These are phyloP conservation scores for Phytophthora podocarpi DNA, from an alignment of 352 stramenopile species.

Conservation along the genomic window DNA sequence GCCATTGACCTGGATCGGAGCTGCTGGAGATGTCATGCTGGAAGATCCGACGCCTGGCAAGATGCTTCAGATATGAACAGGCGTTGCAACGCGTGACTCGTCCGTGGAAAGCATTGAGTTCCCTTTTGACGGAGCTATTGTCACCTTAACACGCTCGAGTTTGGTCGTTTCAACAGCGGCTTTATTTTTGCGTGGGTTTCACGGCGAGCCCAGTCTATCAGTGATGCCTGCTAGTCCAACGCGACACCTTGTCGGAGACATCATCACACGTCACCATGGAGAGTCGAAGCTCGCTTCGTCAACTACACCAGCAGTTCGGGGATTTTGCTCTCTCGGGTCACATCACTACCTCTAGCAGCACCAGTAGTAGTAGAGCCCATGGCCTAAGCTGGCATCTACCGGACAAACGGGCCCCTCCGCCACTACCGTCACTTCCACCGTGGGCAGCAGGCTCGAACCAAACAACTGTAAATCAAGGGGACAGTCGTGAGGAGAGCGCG, in stretches of 20 bases:
- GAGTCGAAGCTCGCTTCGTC: slow-evolving; percentile 47
- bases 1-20: background rate
- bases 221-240: too few species aligned
- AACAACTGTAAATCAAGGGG: background rate
- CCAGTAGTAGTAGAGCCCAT: slow-evolving; percentile 8
- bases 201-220: too few species aligned
- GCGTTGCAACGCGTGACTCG: too few species aligned
- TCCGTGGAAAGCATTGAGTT: too few species aligned
- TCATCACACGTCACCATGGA: slow-evolving; percentile 37
- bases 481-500: slow-evolving; percentile 29
- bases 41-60: slow-evolving; percentile 21
- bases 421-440: slow-evolving; percentile 53
- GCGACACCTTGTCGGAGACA: too few species aligned
- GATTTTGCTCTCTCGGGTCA: slow-evolving; percentile 13
- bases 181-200: too few species aligned
- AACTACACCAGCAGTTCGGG: slow-evolving; percentile 52
- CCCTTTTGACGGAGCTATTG: too few species aligned
- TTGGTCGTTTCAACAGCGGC: too few species aligned
- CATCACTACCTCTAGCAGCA: slow-evolving; percentile 14
- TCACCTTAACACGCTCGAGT: too few species aligned
- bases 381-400: slow-evolving; percentile 27
- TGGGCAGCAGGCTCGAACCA: slow-evolving; percentile 34
- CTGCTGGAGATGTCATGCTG: slow-evolving; percentile 5
- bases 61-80: too few species aligned
- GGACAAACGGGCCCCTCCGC: slow-evolving; percentile 38